Percentiles rank a stretch among this genome's conserved stretches.
Evolutionary conservation across 805 yeast species (phyloP).

Genomic region (Nematodospora valgi): DNA sequence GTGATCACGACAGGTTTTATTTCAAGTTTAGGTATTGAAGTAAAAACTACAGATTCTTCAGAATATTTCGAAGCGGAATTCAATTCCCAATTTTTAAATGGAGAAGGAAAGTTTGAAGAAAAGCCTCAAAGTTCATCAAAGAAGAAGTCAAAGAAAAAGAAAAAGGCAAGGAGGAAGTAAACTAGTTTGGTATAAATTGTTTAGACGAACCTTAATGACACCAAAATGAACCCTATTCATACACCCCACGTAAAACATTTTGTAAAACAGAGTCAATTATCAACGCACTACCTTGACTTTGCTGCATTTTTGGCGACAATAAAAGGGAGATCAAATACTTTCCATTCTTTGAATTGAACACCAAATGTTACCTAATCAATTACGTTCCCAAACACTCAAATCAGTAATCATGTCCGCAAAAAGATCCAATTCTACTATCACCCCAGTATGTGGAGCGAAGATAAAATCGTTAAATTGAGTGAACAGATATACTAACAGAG

Average conservation of each 20-base stretch:
- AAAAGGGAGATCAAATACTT: too few species aligned
- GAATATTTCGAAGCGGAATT: slow-evolving; percentile 23
- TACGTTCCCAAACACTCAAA: slow-evolving; percentile 16
- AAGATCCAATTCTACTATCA: slow-evolving; percentile 25
- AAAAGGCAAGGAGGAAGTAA: slow-evolving; percentile 1
- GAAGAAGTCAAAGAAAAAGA: slow-evolving; percentile 6
- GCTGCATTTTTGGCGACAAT: too few species aligned
- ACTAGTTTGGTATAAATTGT: too few species aligned
- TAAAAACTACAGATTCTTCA: neutral
- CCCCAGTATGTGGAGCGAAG: slow-evolving; percentile 30
- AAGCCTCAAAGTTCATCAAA: slow-evolving; percentile 2
- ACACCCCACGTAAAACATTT: too few species aligned
- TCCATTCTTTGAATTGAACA: neutral
- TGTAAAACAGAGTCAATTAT: too few species aligned
- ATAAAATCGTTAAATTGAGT: slow-evolving; percentile 1
- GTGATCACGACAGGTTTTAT: slow-evolving; percentile 6
- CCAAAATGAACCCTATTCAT: too few species aligned
- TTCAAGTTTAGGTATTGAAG: neutral
- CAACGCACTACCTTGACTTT: too few species aligned
- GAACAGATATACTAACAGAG: slow-evolving; percentile 16
- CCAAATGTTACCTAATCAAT: slow-evolving; percentile 17
- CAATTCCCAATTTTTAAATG: slow-evolving; percentile 27
- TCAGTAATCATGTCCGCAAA: slow-evolving; percentile 20
- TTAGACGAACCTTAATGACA: too few species aligned
- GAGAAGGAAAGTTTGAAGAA: slow-evolving; percentile 24